phyloP scores from a whole-genome alignment of 2,329 filamentous ascomycete genomes.

The Exophiala dermatitidis region DNA sequence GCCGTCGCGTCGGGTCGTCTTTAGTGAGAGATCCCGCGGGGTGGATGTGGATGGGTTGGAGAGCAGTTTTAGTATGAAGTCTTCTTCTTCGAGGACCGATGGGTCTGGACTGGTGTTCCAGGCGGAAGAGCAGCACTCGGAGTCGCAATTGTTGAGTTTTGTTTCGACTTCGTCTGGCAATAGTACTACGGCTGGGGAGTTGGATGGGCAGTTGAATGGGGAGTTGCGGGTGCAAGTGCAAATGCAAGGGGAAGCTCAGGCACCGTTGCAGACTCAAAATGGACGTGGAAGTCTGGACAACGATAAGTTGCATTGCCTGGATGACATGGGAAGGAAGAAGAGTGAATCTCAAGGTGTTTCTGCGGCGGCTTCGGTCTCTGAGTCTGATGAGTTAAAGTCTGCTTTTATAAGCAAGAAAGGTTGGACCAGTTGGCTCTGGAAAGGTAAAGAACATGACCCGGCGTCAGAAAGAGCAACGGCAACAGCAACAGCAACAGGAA shows the following conservation, averaged over 20 bases:
- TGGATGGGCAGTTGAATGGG: conserved; percentile 11
- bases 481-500: neutral
- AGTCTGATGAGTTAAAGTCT: no score
- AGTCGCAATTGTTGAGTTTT: neutral
- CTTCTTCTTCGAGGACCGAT: conserved; percentile 2
- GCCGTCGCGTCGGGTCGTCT: conserved; percentile 17
- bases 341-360: neutral
- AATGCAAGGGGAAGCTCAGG: neutral
- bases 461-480: no score
- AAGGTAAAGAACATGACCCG: neutral
- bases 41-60: conserved; percentile 25
- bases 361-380: no score
- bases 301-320: no score
- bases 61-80: conserved; percentile 25
- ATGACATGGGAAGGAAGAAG: no score
- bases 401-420: neutral
- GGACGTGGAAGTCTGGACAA: neutral
- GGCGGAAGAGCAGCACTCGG: neutral
- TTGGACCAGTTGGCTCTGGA: conserved; percentile 17
- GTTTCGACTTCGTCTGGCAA: no score
- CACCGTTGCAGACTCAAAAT: neutral
- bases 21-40: conserved; percentile 22
- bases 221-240: conserved; percentile 8
- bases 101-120: conserved; percentile 2
- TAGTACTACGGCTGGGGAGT: conserved; percentile 1